A percentile compares a stretch with the other conserved stretches of the same genome.
Conservation (phyloP, 352 stramenopile genomes). For the Phytophthora chlamydospora region DNA sequence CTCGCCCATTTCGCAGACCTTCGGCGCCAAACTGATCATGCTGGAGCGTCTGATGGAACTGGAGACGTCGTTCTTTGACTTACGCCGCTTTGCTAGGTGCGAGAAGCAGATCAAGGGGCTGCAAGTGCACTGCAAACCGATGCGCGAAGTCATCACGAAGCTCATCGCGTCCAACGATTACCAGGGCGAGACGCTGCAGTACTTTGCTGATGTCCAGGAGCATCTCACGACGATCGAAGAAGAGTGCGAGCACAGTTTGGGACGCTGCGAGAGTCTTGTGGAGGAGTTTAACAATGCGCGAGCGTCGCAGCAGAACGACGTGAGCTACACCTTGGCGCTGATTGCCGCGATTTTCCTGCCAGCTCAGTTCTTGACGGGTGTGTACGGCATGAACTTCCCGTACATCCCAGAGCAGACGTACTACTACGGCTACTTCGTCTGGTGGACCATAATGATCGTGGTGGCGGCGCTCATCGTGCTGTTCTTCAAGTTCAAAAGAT, state of each 20-base stretch:
- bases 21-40: conserved; percentile 72
- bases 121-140: conserved; percentile 66
- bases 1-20: conserved; percentile 69
- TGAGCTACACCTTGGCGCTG: conserved; percentile 78
- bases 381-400: conserved; percentile 91
- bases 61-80: conserved; percentile 56
- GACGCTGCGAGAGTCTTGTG: conserved; percentile 59
- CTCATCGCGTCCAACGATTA: conserved; percentile 70
- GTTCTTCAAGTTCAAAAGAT: conserved; percentile 73
- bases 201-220: conserved; percentile 86
- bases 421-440: conserved; percentile 76
- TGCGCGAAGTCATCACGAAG: conserved; percentile 69
- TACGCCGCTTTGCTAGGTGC: conserved; percentile 44
- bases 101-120: conserved; percentile 74
- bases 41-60: conserved; percentile 61
- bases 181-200: conserved; percentile 70
- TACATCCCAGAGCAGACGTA: conserved; percentile 76
- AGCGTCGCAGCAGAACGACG: conserved; percentile 62
- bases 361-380: conserved; percentile 80
- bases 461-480: conserved; percentile 43
- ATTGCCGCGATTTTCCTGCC: conserved; percentile 81
- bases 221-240: conserved; percentile 77
- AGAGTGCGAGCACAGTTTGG: conserved; percentile 76
- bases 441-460: conserved; percentile 64
- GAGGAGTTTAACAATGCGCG: conserved; percentile 71